Conservation (phyloP, 331 rosid species). For the Rosa hybrid region DNA sequence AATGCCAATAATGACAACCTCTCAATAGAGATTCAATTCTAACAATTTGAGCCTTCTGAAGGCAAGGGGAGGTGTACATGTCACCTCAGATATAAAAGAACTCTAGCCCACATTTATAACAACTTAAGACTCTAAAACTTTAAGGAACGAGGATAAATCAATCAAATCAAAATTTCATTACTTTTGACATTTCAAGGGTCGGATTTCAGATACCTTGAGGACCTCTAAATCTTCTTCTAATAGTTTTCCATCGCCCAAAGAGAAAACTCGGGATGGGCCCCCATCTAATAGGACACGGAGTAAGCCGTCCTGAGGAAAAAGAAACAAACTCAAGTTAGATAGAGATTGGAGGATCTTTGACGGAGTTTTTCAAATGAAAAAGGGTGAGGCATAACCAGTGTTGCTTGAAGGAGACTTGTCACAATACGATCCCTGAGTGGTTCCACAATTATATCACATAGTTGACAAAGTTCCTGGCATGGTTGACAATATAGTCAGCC, state of each 20-base stretch:
- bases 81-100: background rate
- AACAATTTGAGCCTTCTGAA: background rate
- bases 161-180: background rate
- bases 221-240: constrained; percentile 93
- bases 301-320: constrained; percentile 76
- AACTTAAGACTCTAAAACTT: background rate
- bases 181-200: constrained; percentile 22
- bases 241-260: constrained; percentile 64
- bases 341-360: constrained; percentile 20
- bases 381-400: constrained; percentile 62
- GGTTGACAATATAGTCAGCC: constrained; percentile 17
- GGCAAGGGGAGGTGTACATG: background rate
- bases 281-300: constrained; percentile 91
- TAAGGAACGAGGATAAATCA: background rate
- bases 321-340: constrained; percentile 17
- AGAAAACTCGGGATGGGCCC: constrained; percentile 77
- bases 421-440: constrained; percentile 93
- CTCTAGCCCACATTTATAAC: background rate
- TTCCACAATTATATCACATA: constrained; percentile 81
- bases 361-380: constrained; percentile 23
- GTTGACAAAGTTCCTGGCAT: constrained; percentile 73
- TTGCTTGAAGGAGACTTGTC: constrained; percentile 98
- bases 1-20: background rate
- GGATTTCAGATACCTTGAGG: constrained; percentile 60
- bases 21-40: background rate